phyloP scores from a whole-genome alignment of 805 yeast species.

The Wickerhamiella brachini region DNA sequence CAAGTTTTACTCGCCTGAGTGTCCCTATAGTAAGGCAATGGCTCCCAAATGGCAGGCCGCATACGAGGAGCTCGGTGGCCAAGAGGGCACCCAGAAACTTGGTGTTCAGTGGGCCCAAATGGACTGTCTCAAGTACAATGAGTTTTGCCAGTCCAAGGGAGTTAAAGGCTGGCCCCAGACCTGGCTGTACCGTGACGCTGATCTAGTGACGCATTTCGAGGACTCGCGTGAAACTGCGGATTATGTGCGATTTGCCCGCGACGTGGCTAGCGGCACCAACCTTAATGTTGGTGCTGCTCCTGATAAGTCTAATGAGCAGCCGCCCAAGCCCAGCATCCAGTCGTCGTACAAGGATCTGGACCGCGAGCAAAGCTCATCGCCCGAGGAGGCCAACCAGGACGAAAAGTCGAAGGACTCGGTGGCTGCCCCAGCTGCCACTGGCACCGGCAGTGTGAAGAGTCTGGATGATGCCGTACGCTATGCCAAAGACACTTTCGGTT shows the following conservation, averaged over 20 bases:
- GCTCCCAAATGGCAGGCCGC: conserved; percentile 77
- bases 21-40: conserved; percentile 62
- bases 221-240: neutral
- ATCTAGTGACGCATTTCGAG: neutral
- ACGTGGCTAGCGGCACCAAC: neutral
- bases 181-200: conserved; percentile 2
- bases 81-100: neutral
- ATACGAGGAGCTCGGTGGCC: conserved; percentile 31
- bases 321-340: neutral
- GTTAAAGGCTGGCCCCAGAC: conserved; percentile 8
- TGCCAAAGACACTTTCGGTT: conserved; percentile 11
- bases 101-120: conserved; percentile 6
- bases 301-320: neutral
- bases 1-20: conserved; percentile 84
- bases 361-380: neutral
- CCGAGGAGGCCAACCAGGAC: neutral
- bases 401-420: neutral
- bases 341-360: neutral
- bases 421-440: neutral
- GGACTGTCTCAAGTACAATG: conserved; percentile 8
- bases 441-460: neutral
- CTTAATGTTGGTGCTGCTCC: neutral
- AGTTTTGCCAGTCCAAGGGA: conserved; percentile 6
- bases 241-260: neutral
- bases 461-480: conserved; percentile 11